A percentile compares a stretch with the other conserved stretches of the same genome.
Evolutionary conservation across 345 rosid genomes (phyloP).

Genomic region (Corymbia maculata): DNA sequence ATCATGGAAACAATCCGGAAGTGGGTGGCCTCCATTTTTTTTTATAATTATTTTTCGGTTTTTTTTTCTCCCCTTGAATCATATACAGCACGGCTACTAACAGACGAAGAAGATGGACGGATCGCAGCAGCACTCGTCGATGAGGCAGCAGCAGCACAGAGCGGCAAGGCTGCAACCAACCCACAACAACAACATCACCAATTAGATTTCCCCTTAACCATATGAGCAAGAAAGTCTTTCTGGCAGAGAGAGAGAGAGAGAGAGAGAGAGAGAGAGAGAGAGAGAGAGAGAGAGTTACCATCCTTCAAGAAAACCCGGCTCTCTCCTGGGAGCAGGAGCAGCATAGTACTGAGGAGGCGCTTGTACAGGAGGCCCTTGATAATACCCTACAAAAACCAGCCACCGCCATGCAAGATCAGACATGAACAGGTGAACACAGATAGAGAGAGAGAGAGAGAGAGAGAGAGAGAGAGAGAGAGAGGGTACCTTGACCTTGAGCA

Average conservation of each 20-base stretch:
- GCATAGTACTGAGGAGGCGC: constrained; percentile 37
- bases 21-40: not conserved
- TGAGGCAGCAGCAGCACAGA: constrained; percentile 59
- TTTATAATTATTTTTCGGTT: not conserved
- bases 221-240: not conserved
- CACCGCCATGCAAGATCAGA: not conserved
- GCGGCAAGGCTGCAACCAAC: constrained; percentile 44
- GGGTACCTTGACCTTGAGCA: constrained; percentile 23
- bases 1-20: fast-evolving
- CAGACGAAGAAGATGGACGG: constrained; percentile 34
- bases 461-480: not conserved
- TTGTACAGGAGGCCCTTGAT: constrained; percentile 40
- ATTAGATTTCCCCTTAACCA: not conserved
- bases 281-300: constrained; percentile 10
- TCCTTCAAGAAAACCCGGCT: constrained; percentile 33
- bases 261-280: not conserved
- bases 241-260: not conserved
- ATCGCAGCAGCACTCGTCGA: constrained; percentile 74
- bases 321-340: constrained; percentile 16
- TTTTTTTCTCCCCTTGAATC: not conserved
- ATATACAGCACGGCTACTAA: not conserved
- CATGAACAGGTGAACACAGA: not conserved
- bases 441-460: not conserved
- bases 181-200: not conserved
- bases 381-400: constrained; percentile 17